Evolutionary conservation across 129 eudicot species (phyloP), one percentile per base, ranked within the genome.

Genomic region (Oenanthe sinensis): DNA sequence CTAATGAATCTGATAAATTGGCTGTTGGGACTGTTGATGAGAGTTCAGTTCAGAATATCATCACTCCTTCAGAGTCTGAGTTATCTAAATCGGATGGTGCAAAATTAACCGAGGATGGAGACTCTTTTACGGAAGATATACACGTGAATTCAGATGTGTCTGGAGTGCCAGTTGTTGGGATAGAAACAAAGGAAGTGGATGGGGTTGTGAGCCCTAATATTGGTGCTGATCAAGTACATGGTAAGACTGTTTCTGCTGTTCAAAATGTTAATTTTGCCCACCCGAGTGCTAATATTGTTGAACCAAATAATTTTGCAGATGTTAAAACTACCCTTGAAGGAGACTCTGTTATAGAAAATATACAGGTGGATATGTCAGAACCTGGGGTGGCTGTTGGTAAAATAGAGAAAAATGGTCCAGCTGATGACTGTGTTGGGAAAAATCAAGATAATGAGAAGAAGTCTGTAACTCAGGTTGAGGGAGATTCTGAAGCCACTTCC

Each of bases 331-430:
- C 88, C 33, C 10, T 80, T n/a, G 90, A 87, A 65, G 88, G 86
- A 42, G 94, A 85, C 79, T 26, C 87, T 48, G 79, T 84, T 47
- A 89, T 90, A 85, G 91, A 90, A 78, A 77, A 83, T 12, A 62
- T 83, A n/a, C 39, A 83, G 74, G 90, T 84, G 47, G 87, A 88
- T 79, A 77, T 79, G 71, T 80, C 80, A 20, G 78, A 71, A 58
- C 85, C 87, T 0, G 88, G 91, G 77, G 87, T 84, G 48, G 89
- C 82, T 17, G 88, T 87, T 82, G 88, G 77, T 19, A 77, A 85
- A 28, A 36, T 54, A 43, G 93, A 86, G 30, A 88, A 82, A 74
- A 84, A 74, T 71, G 89, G 84, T 9, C 82, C 40, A 76, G 77
- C 4, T 77, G 79, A 50, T 83, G 85, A 40, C 45, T 24, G 26